phyloP scores from a whole-genome alignment of 768 basidiomycete species.

The Leucosporidium yakuticum region DNA sequence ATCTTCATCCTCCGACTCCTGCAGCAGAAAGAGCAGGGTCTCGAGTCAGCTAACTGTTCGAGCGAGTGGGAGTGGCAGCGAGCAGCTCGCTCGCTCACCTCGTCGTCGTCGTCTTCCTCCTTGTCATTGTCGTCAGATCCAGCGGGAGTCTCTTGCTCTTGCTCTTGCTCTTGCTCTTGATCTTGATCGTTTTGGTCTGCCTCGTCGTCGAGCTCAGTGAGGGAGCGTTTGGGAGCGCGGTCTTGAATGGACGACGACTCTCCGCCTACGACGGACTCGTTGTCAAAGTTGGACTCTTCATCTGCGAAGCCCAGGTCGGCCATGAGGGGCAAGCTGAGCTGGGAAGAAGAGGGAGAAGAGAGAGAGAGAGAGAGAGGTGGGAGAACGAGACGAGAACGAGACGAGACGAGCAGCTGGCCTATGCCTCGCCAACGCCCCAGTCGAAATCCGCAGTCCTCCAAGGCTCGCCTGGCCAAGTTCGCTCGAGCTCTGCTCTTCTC shows the following conservation, averaged over 20 bases:
- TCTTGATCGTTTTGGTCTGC: conserved; percentile 38
- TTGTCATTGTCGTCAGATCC: conserved; percentile 38
- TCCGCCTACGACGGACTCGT: too few relatives aligned
- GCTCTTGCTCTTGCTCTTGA: conserved; percentile 43
- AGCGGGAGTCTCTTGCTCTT: conserved; percentile 45
- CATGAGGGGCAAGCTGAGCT: background rate
- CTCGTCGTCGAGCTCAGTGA: conserved; percentile 25
- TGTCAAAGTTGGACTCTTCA: conserved; percentile 6
- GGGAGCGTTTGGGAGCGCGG: conserved; percentile 9
- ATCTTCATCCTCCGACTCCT: conserved; percentile 6
- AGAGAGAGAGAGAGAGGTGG: too few relatives aligned
- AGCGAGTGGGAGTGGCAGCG: background rate
- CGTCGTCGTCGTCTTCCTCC: conserved; percentile 40
- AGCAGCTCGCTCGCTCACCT: conserved; percentile 7
- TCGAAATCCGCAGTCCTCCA: background rate
- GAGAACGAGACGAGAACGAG: too few relatives aligned
- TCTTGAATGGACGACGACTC: too few relatives aligned
- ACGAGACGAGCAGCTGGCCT: too few relatives aligned
- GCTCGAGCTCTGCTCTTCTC: too few relatives aligned
- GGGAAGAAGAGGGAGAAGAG: background rate
- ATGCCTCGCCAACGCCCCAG: too few relatives aligned
- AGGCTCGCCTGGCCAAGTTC: background rate
- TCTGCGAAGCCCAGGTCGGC: background rate
- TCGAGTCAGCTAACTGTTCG: background rate
- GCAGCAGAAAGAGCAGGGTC: background rate